These are phyloP conservation scores for Besnoitia besnoiti DNA, from an alignment of 169 alveolate species.

Conservation along the genomic window DNA sequence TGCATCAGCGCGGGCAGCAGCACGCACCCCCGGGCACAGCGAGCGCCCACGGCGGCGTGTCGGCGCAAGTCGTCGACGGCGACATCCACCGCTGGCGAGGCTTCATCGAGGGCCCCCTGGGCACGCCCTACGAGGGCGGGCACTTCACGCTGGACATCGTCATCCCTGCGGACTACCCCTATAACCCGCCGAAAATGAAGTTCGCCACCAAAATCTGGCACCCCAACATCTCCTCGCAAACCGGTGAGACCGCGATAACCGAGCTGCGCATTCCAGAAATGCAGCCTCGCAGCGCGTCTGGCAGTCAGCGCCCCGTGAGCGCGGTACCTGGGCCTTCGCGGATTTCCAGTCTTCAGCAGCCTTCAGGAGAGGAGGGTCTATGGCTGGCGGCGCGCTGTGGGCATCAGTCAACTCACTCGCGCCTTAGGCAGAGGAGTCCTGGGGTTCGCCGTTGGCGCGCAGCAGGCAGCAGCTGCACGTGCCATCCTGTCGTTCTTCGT, in stretches of 20 bases:
- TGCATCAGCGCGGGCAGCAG: background rate
- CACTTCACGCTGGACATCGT: conserved; percentile 88
- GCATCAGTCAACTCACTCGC: too few species aligned
- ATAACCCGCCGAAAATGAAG: conserved; percentile 93
- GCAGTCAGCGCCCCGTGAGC: too few species aligned
- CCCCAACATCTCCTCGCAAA: conserved; percentile 94
- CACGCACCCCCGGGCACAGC: background rate
- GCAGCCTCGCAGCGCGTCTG: too few species aligned
- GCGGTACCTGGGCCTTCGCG: too few species aligned
- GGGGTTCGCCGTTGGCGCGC: too few species aligned
- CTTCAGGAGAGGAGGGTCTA: background rate
- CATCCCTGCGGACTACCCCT: conserved; percentile 95
- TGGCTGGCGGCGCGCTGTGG: too few species aligned
- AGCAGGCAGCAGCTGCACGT: too few species aligned
- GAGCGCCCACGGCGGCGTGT: background rate
- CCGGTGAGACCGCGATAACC: conserved; percentile 69
- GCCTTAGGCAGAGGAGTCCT: too few species aligned
- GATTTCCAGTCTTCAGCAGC: too few species aligned
- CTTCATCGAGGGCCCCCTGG: conserved; percentile 67
- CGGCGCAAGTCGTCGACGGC: background rate
- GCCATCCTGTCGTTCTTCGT: too few species aligned
- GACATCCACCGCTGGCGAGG: conserved; percentile 34
- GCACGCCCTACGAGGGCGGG: conserved; percentile 95
- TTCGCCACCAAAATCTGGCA: conserved; percentile 97
- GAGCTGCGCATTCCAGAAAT: background rate